Percentiles rank a stretch among this genome's conserved stretches.
phyloP scores from a whole-genome alignment of 495 filamentous ascomycete genomes.

The Hypoxylon fragiforme region DNA sequence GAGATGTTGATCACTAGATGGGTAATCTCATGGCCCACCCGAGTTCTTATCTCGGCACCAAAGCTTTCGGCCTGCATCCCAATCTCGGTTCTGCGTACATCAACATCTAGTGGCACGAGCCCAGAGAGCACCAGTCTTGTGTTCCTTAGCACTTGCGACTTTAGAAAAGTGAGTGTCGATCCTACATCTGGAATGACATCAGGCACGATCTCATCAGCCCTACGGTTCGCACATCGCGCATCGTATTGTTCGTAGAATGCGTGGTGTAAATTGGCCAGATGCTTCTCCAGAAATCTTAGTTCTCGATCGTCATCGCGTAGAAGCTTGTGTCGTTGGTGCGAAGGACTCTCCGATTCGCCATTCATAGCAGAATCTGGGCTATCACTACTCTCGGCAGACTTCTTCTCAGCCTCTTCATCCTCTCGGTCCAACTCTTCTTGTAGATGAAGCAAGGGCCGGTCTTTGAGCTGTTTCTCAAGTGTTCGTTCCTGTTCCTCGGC shows the following conservation, averaged over 20 bases:
- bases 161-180: constrained; percentile 75
- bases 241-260: constrained; percentile 85
- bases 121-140: constrained; percentile 84
- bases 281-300: constrained; percentile 70
- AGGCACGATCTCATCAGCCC: constrained; percentile 36
- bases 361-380: constrained; percentile 26
- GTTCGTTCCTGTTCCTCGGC: constrained; percentile 79
- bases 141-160: constrained; percentile 67
- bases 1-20: constrained; percentile 56
- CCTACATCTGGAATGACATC: constrained; percentile 83
- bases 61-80: constrained; percentile 82
- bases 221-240: constrained; percentile 37
- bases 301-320: constrained; percentile 85
- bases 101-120: constrained; percentile 77
- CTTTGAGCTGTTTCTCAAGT: constrained; percentile 84
- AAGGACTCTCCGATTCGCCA: constrained; percentile 40
- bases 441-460: constrained; percentile 81
- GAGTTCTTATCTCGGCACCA: constrained; percentile 72
- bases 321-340: constrained; percentile 68
- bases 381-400: constrained; percentile 48
- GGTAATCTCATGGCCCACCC: constrained; percentile 47
- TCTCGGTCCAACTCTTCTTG: constrained; percentile 87
- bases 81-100: constrained; percentile 75
- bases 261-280: constrained; percentile 72
- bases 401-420: constrained; percentile 65